A percentile compares a stretch with the other conserved stretches of the same genome.
Conservation (phyloP, 768 basidiomycete genomes). For the Plicaturopsis crispa region DNA sequence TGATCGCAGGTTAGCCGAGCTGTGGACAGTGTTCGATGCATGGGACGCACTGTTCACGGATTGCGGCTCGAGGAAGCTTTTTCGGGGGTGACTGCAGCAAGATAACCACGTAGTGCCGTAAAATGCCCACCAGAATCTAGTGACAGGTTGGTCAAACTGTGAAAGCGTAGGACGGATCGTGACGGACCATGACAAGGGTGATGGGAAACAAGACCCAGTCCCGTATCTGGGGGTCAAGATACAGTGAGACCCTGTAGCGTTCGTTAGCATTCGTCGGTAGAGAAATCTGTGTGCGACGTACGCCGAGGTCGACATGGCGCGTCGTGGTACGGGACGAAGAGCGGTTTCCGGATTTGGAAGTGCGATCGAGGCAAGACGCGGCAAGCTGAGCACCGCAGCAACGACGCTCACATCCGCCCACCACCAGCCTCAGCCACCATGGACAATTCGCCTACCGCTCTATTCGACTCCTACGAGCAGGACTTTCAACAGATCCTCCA, state of each 20-base stretch:
- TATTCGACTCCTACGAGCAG: slow-evolving; percentile 90
- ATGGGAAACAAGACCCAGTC: slow-evolving; percentile 95
- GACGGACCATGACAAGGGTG: slow-evolving; percentile 88
- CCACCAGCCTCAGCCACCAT: slow-evolving; percentile 28
- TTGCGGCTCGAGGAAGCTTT: slow-evolving; percentile 63
- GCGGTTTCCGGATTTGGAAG: slow-evolving; percentile 11
- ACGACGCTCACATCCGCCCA: slow-evolving; percentile 5
- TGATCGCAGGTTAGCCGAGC: slow-evolving; percentile 19
- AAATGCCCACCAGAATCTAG: slow-evolving; percentile 86
- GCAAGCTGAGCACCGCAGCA: slow-evolving; percentile 14
- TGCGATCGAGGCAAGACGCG: too few relatives aligned
- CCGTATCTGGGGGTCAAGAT: slow-evolving; percentile 93
- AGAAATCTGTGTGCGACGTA: slow-evolving; percentile 22
- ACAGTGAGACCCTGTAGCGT: slow-evolving; percentile 38
- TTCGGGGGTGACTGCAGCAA: slow-evolving; percentile 82
- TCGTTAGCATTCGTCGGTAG: background rate
- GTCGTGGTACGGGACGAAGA: slow-evolving; percentile 10
- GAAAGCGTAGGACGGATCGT: slow-evolving; percentile 3
- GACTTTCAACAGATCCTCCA: slow-evolving; percentile 83
- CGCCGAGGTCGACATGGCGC: slow-evolving; percentile 41
- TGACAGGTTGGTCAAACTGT: slow-evolving; percentile 1
- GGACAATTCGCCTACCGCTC: slow-evolving; percentile 77
- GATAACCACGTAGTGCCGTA: slow-evolving; percentile 87
- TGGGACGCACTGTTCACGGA: slow-evolving; percentile 85
- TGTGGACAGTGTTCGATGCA: slow-evolving; percentile 3